Base-by-base conservation (phyloP, 805 yeast genomes). In the Hanseniaspora mollemarum region DNA sequence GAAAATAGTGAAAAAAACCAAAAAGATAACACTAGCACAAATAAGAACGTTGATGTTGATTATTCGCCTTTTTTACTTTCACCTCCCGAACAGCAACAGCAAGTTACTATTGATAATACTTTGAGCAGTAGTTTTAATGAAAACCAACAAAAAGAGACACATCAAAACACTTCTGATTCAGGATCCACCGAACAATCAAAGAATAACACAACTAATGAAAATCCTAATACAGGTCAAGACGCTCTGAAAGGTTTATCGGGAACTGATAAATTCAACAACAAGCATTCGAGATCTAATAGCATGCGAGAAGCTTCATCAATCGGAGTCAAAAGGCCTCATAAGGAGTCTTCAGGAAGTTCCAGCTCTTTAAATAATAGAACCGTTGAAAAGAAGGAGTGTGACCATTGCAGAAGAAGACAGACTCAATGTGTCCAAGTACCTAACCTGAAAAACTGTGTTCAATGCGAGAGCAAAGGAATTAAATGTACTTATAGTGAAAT, bases 361-460 rank as follows among this genome's bases (percentile, higher is more conserved):
- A 13, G n/a, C 67, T 66, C 45, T 4, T 40, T 35, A 15, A 26
- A 22, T 3, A 6, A 9, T 12, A 37, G 31, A 18, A 13, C 19
- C 24, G n/a, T n/a, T n/a, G 33, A 48, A 25, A 24, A 43, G 10
- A 54, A 57, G 7, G 90, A 94, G 0, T 87, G 96, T 61, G 95
- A 85, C 60, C 86, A 81, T 57, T 88, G 96, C 64, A 71, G 94
- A 38, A 69, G 87, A 53, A 71, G 88, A 43, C 85, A 84, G 60
- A 81, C 83, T 21, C 78, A 83, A 56, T 88, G 96, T 69, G 81
- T 84, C 24, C 70, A 80, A 57, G 70, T 75, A 1, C 81, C 85
- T 1, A 78, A 77, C 53, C 65, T 80, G 43, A 68, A 73, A 49
- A 76, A 74, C 57, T 87, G 94, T 66, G 78, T 77, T 37, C 81